Evolutionary conservation across 495 filamentous ascomycete species (phyloP).

Genomic region (Penicillium tannophilum): DNA sequence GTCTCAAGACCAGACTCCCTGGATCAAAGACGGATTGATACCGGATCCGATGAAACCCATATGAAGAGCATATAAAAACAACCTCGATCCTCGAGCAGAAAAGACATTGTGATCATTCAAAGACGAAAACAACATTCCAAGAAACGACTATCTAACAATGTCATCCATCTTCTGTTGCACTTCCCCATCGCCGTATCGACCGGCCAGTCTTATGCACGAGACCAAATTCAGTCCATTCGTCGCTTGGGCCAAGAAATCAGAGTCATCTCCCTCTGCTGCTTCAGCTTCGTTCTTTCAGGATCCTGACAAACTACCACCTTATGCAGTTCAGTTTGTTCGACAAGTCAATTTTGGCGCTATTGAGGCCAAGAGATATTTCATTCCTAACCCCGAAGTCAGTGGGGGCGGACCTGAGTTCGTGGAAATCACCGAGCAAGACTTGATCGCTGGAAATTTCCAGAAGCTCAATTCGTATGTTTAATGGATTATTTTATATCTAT

Average conservation of each 20-base stretch:
- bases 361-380: slow-evolving; percentile 16
- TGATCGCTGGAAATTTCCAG: slow-evolving; percentile 15
- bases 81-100: too few species aligned
- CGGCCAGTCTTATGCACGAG: slow-evolving; percentile 6
- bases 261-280: slow-evolving; percentile 5
- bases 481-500: background rate
- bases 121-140: too few species aligned
- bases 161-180: slow-evolving; percentile 16
- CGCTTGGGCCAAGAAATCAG: slow-evolving; percentile 8
- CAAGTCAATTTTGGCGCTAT: slow-evolving; percentile 17
- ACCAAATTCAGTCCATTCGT: slow-evolving; percentile 14
- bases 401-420: slow-evolving; percentile 3
- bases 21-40: too few species aligned
- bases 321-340: slow-evolving; percentile 14
- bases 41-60: too few species aligned
- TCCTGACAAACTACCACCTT: background rate
- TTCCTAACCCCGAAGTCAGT: slow-evolving; percentile 1
- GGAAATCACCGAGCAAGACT: slow-evolving; percentile 15
- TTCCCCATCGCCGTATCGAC: slow-evolving; percentile 11
- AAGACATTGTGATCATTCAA: too few species aligned
- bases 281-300: slow-evolving; percentile 8
- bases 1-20: too few species aligned
- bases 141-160: background rate
- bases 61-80: too few species aligned
- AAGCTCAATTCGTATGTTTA: slow-evolving; percentile 15